A percentile compares a stretch with the other conserved stretches of the same genome.
Evolutionary conservation across 1,284 basidiomycete species (phyloP).

Genomic region (Cryptococcus deneoformans): DNA sequence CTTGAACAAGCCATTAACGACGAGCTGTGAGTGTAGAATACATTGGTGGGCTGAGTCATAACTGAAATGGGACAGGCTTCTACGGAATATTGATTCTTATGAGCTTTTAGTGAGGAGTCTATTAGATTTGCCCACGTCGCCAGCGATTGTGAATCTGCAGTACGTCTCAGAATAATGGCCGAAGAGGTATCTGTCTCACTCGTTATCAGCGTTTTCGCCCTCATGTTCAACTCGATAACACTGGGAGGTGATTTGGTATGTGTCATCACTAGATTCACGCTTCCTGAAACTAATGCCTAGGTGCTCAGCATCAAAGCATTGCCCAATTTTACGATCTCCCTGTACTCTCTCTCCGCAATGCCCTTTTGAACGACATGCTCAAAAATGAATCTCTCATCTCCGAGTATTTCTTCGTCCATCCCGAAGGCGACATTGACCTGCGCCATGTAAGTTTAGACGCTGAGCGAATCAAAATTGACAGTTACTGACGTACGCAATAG

Average conservation of each 20-base stretch:
- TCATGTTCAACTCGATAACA: conserved; percentile 30
- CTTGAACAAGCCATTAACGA: conserved; percentile 44
- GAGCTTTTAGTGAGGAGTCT: conserved; percentile 35
- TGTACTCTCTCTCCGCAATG: conserved; percentile 33
- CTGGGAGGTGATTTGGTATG: conserved; percentile 36
- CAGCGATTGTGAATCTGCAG: conserved; percentile 39
- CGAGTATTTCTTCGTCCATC: neutral
- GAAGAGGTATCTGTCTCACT: neutral
- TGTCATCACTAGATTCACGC: neutral
- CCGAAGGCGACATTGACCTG: neutral
- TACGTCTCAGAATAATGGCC: conserved; percentile 6
- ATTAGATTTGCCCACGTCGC: conserved; percentile 32
- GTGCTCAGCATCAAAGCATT: conserved; percentile 26
- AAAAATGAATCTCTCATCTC: neutral
- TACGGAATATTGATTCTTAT: conserved; percentile 26
- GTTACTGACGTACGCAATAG: neutral
- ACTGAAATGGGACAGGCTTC: conserved; percentile 7
- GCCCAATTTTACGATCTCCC: conserved; percentile 44
- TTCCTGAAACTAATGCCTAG: neutral
- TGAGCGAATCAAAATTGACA: neutral
- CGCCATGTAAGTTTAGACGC: neutral
- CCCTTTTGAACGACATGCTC: conserved; percentile 11
- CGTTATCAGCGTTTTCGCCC: conserved; percentile 30
- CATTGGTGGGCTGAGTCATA: neutral
- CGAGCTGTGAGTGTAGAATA: conserved; percentile 17